Evolutionary conservation across 176 grass and related monocot species (phyloP), one percentile per base, ranked within the genome.

Genomic region (Aegilops umbellulata): DNA sequence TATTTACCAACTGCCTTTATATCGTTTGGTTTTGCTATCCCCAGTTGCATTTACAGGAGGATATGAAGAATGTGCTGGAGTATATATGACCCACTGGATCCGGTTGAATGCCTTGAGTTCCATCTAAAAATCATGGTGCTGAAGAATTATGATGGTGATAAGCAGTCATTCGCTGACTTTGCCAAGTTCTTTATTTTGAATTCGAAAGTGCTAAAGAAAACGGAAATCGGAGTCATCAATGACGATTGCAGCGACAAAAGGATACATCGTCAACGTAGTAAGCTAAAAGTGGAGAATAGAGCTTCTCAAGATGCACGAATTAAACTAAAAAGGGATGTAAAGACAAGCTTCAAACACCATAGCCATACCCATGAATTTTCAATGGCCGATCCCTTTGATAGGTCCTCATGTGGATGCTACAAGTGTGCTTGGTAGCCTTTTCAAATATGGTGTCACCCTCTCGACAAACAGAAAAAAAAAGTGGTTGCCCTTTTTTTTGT

Each of bases 131-230:
- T 3, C 3, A 35, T 71, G 35, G 35, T 71, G 35, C 4, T 71
- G 20, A 71, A 39, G 35, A 71, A 71, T 71, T 71, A 41, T 11
- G 22, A 71, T 23, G 68, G 34, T 20, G 10, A n/a, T 35, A 71
- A 5, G 34, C 23, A 22, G 35, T 5, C 20, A 41, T 20, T 11
- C 12, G 5, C 39, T 71, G 35, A 71, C 68, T 71, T 41, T 41
- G 68, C 35, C 20, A 71, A 71, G 68, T 71, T 71, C 4, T 71
- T 71, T 35, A 23, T 71, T 39, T 71, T 38, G 10, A 71, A 71
- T 23, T 34, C 68, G 4, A 23, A 39, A 39, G 35, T 71, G 34
- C 20, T 71, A 23, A 6, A 23, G 34, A 4, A 23, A n/a, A 70
- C 38, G 34, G 32, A 70, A 22, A 70, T 70, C 19, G 30, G 29